Evolutionary conservation across 768 basidiomycete genomes (phyloP), one percentile per base, ranked within the genome.

Genomic region (Macrolepiota albuminosa): DNA sequence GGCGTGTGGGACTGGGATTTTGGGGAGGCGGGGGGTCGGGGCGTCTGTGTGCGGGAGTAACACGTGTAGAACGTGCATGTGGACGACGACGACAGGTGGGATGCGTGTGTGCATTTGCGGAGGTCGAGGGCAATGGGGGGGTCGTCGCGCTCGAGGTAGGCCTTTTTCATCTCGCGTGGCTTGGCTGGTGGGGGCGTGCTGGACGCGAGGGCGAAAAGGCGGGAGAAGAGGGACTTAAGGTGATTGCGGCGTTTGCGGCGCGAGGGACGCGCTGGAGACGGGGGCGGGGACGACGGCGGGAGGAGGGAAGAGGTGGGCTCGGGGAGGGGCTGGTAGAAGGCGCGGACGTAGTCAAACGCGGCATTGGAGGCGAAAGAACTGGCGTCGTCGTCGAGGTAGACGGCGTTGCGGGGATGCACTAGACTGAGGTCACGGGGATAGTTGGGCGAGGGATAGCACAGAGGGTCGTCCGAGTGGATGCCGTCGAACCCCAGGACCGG

Each of bases 311-410:
- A 56, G 2, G 64, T 48, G 45, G 69, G 54, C 8, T 49, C 48
- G 46, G 26, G 47, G 37, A 2, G 37, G 14, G 2, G 39, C 1
- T 9, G 53, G 51, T 52, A 61, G 45, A 56, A 45, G 0, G 56
- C 46, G 45, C 46, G 56, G 21, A 61, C 49, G 49, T 62, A 48
- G 39, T 54, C 39, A 18, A 36, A 16, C 11, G 34, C 43, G 21
- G 45, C 57, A 13, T 43, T 43, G 42, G 36, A 37, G 21, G 51
- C 51, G 36, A 53, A 8, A 6, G 51, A 53, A 11, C 73, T 60
- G 61, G 72, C 70, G 9, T 71, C 72, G 9, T 71, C 68, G 57
- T 75, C 70, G 52, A 76, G 67, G 54, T 76, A 76, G 50, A 76
- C 71, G 21, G 75, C 75, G 54, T 74, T 71, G 6, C 75, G 66